These are phyloP conservation scores for Mycena sanguinolenta DNA, from an alignment of 768 basidiomycete genomes.

Conservation along the genomic window DNA sequence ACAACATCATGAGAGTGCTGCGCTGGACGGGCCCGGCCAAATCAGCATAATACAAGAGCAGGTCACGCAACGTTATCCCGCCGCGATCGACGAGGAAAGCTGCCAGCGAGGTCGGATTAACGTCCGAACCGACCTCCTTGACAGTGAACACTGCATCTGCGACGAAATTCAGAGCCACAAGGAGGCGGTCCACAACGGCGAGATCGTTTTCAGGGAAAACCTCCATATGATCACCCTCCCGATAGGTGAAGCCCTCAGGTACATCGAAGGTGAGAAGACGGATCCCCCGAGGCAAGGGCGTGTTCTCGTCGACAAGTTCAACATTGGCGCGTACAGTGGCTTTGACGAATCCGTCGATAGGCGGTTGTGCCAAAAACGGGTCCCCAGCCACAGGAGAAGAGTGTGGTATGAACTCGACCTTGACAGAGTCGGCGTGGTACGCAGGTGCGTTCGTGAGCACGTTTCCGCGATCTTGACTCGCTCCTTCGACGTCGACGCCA, in stretches of 20 bases:
- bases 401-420: conserved; percentile 22
- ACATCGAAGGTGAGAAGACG: conserved; percentile 29
- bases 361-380: conserved; percentile 10
- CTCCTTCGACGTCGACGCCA: conserved; percentile 24
- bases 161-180: conserved; percentile 27
- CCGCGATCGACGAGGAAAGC: conserved; percentile 20
- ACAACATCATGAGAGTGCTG: conserved; percentile 3
- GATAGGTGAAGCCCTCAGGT: conserved; percentile 27
- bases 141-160: conserved; percentile 32
- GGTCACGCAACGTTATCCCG: conserved; percentile 24
- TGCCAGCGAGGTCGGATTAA: conserved; percentile 27
- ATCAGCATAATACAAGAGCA: conserved; percentile 29
- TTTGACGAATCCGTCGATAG: conserved; percentile 22
- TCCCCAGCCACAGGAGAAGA: neutral
- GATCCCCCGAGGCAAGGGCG: conserved; percentile 29
- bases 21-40: conserved; percentile 30
- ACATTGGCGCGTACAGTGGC: conserved; percentile 18
- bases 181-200: conserved; percentile 28
- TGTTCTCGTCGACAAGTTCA: conserved; percentile 29
- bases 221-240: conserved; percentile 34
- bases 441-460: conserved; percentile 16
- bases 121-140: conserved; percentile 10
- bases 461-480: neutral
- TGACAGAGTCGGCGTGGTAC: conserved; percentile 15
- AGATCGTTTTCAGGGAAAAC: conserved; percentile 33